phyloP scores from a whole-genome alignment of 2,329 filamentous ascomycete genomes.

The Fusarium sp. region DNA sequence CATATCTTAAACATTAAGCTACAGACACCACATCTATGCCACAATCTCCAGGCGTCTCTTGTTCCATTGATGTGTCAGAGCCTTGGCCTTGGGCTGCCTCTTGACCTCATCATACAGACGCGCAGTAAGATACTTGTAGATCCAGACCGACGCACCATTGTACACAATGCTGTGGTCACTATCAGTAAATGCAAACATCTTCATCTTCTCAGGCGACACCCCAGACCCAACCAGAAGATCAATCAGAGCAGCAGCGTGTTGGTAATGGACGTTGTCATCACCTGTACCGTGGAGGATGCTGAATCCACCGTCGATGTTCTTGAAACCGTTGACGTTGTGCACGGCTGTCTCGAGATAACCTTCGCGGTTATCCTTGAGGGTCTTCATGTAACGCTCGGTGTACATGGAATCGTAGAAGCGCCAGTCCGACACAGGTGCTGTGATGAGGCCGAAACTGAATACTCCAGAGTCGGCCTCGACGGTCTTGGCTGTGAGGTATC shows the following conservation, averaged over 20 bases:
- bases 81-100: constrained; percentile 58
- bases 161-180: constrained; percentile 73
- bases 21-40: not conserved
- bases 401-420: constrained; percentile 80
- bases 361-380: constrained; percentile 64
- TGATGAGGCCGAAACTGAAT: constrained; percentile 74
- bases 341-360: constrained; percentile 75
- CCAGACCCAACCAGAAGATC: constrained; percentile 71
- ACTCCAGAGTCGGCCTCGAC: constrained; percentile 71
- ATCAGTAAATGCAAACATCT: constrained; percentile 75
- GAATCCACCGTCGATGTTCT: constrained; percentile 70
- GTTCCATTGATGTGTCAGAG: constrained; percentile 55
- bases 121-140: constrained; percentile 74
- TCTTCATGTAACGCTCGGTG: constrained; percentile 81
- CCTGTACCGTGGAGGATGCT: constrained; percentile 75
- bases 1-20: not conserved
- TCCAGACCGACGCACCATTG: constrained; percentile 65
- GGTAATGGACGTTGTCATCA: constrained; percentile 80
- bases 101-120: constrained; percentile 73
- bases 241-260: constrained; percentile 72
- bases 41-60: constrained; percentile 27
- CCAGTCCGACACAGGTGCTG: constrained; percentile 77
- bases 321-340: constrained; percentile 70
- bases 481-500: constrained; percentile 75
- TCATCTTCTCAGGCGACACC: constrained; percentile 72